Evolutionary conservation across 371 early-diverging fungal species (phyloP), one percentile per base, ranked within the genome.

Genomic region (Nematocida ironsii): DNA sequence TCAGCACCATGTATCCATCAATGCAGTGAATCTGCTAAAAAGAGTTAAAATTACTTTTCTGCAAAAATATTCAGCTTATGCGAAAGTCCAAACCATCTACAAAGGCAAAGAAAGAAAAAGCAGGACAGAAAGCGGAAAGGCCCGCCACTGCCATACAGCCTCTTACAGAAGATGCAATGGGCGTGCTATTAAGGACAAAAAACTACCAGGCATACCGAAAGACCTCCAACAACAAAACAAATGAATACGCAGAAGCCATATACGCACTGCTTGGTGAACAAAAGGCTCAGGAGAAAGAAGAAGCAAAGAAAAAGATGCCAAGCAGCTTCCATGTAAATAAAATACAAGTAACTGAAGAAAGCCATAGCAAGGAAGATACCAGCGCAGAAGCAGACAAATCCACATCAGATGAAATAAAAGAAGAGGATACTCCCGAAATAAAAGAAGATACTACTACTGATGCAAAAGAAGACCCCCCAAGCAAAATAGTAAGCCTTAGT

Each of bases 161-260:
- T 1, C 33, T 64, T 5, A 62, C 60, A 48, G 73, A 54, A 25
- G 73, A 73, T 45, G 72, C 72, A 27, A 72, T 72, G 20, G 44
- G 11, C 13, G 44, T 42, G 25, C 60, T 72, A 5, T 9, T 7
- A 16, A 20, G 39, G 0, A 45, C 42, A 5, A 9, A 50, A 4
- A 57, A 62, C 5, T 73, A 56, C 47, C 16, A 13, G n/a, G 40
- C 23, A 1, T 73, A 45, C 48, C 16, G 54, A 40, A 60, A 62
- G 39, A 61, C 16, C 16, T 70, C 62, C 11, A 5, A 7, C 27
- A 16, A 42, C 18, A 45, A 33, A 42, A 48, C 48, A 23, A 47
- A 20, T 13, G 73, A 58, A 57, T 52, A 73, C 42, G 56, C 44
- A 18, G 60, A 54, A 25, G 18, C 56, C 5, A 56, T 72, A 9